phyloP scores from a whole-genome alignment of 331 rosid genomes.

The Malus hybrid region DNA sequence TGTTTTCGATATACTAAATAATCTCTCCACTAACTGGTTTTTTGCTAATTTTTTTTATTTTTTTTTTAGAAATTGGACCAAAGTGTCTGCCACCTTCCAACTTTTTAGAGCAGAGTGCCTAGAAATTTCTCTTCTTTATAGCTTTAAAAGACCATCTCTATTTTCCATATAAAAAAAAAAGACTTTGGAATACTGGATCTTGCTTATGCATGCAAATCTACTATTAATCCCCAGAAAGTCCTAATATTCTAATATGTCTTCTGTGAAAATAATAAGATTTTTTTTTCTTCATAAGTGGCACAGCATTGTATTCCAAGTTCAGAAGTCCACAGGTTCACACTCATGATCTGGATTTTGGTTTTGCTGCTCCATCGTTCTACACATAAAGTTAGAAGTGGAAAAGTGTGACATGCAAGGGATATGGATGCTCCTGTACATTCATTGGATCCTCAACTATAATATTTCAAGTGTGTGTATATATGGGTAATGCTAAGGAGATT shows the following conservation, averaged over 20 bases:
- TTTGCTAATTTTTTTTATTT: not conserved
- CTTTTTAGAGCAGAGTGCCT: not conserved
- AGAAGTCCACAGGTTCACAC: slow-evolving; percentile 17
- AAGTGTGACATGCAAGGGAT: not conserved
- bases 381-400: not conserved
- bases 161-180: not conserved
- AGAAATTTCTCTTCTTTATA: not conserved
- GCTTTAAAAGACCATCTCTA: not conserved
- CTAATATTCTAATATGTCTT: not conserved
- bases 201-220: not conserved
- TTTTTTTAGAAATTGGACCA: not conserved
- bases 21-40: too few relatives aligned
- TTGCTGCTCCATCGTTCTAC: not conserved
- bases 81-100: not conserved
- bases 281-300: too few relatives aligned
- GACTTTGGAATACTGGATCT: not conserved
- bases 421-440: not conserved
- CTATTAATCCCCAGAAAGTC: not conserved
- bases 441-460: slow-evolving; percentile 11
- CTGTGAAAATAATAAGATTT: not conserved
- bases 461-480: not conserved
- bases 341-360: not conserved
- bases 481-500: too few relatives aligned
- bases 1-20: too few relatives aligned
- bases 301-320: too few relatives aligned